Conservation (phyloP, 2,329 filamentous ascomycete species). For the Trichoderma endophyticum region DNA sequence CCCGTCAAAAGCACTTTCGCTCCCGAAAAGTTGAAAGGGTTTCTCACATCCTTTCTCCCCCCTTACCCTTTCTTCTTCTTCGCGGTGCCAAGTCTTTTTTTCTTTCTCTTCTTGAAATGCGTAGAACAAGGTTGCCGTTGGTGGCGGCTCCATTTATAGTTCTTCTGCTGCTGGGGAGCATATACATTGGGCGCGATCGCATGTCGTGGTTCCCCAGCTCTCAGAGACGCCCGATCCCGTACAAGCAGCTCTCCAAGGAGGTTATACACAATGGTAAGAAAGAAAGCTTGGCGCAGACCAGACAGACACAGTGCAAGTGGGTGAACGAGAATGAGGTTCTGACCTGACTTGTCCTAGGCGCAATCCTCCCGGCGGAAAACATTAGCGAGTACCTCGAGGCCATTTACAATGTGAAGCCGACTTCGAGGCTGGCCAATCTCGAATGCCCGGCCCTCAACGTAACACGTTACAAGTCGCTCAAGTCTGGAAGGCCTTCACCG, state of each 20-base stretch:
- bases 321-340: background rate
- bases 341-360: background rate
- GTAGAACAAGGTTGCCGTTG: slow-evolving; percentile 1
- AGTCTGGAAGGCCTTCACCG: background rate
- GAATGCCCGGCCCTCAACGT: slow-evolving; percentile 25
- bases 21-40: background rate
- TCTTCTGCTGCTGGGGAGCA: slow-evolving; percentile 10
- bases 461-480: slow-evolving; percentile 25
- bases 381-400: slow-evolving; percentile 26
- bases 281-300: background rate
- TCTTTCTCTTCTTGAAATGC: background rate
- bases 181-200: slow-evolving; percentile 15
- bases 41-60: background rate
- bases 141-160: slow-evolving; percentile 10
- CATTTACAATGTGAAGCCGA: slow-evolving; percentile 25
- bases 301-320: background rate
- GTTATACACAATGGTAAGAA: background rate
- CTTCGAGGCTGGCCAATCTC: slow-evolving; percentile 21
- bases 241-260: background rate
- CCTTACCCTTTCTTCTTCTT: background rate
- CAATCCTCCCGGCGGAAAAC: slow-evolving; percentile 3
- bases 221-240: background rate
- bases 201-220: background rate
- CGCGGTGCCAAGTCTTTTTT: background rate
- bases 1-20: background rate